Evolutionary conservation across 1,139 yeast species (phyloP).

Genomic region (Dujonia santamariae): DNA sequence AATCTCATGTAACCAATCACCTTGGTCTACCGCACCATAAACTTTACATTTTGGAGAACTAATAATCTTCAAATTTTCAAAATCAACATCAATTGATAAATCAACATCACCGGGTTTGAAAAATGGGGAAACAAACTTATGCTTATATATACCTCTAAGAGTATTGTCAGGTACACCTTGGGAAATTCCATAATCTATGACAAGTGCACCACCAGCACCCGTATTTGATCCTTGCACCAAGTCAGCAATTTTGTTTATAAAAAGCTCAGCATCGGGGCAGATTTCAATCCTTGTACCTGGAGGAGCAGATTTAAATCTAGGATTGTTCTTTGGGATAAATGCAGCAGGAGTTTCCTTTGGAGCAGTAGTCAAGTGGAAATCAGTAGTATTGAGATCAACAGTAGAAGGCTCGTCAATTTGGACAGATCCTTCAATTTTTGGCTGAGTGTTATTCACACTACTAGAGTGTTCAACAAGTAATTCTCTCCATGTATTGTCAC

Average conservation of each 20-base stretch:
- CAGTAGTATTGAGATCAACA: constrained; percentile 26
- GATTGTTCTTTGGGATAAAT: constrained; percentile 49
- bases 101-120: constrained; percentile 76
- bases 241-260: constrained; percentile 44
- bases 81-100: constrained; percentile 82
- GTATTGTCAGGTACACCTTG: constrained; percentile 64
- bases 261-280: constrained; percentile 69
- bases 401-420: constrained; percentile 5
- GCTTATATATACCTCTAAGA: constrained; percentile 70
- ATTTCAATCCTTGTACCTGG: constrained; percentile 64
- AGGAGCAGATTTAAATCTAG: constrained; percentile 54
- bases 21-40: constrained; percentile 70
- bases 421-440: constrained; percentile 18
- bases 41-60: constrained; percentile 16
- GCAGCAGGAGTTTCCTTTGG: constrained; percentile 67
- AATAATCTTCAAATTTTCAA: constrained; percentile 45
- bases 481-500: constrained; percentile 71
- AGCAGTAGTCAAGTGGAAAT: constrained; percentile 59
- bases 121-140: constrained; percentile 77
- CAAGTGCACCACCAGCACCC: constrained; percentile 59
- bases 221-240: constrained; percentile 22
- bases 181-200: constrained; percentile 76
- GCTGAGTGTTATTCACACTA: constrained; percentile 40
- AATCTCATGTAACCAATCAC: constrained; percentile 73
- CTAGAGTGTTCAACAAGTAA: constrained; percentile 57